Base-by-base conservation (phyloP, 2,329 filamentous ascomycete species). In the Arthrobotrys sphaeroides region DNA sequence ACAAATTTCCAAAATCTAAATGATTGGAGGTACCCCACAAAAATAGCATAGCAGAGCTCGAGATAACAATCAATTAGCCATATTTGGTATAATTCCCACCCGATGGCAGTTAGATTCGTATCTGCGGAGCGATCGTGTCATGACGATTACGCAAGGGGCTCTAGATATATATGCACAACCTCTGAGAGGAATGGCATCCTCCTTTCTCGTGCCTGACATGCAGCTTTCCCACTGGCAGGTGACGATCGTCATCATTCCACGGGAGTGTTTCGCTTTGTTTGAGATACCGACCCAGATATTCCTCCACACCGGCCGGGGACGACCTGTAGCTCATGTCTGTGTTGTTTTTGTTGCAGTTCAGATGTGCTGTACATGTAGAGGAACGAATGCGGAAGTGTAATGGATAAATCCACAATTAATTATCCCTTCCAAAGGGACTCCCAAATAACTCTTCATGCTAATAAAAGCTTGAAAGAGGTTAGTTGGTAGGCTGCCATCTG, bases 331-430 rank as follows among this genome's bases (percentile, higher is more conserved):
- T 12, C 0, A 28, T n/a, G 1, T 13, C n/a, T 47, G 57, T 55
- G 66, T 70, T 70, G 66, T 70, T 62, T 62, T 70, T 62, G 66
- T 70, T 61, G 66, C 31, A 62, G 45, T 36, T 55, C 61, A 33
- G 5, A 9, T 38, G 43, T 3, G 6, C 9, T 2, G 43, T 7
- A 61, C 22, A 47, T 28, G 24, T 24, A 26, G 6, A 13, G 10
- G n/a, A 20, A n/a, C 10, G 12, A 22, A 38, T n/a, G 31, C 31
- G 10, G 31, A 55, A 55, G 24, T 18, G 18, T 38, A 38, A 38
- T 22, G 36, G 28, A 55, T 38, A 55, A 55, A 55, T 33, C 18
- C 20, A 9, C 51, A 20, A 55, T n/a, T n/a, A n/a, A n/a, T 55
- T 28, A 22, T 55, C 18, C 31, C 18, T 24, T 55, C 3, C 1